phyloP scores from a whole-genome alignment of 495 filamentous ascomycete species.

The Penicillium crystallinum region DNA sequence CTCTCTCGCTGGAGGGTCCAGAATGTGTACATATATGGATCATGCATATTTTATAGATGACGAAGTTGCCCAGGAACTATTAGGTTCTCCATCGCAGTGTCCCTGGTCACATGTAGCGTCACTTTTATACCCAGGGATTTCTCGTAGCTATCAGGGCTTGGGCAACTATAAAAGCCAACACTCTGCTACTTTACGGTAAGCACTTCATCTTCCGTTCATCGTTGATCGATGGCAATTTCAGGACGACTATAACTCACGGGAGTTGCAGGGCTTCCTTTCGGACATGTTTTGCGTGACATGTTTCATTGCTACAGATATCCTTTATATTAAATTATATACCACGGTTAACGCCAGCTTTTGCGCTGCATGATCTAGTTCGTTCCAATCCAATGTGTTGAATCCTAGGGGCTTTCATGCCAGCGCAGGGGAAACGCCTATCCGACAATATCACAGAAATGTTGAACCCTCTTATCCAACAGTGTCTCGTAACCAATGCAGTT shows the following conservation, averaged over 20 bases:
- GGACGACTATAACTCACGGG: too few relatives aligned
- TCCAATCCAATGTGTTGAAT: constrained; percentile 18
- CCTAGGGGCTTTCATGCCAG: constrained; percentile 2
- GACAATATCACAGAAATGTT: constrained; percentile 18
- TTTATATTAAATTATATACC: constrained; percentile 7
- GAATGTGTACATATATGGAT: not conserved
- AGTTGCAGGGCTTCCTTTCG: too few relatives aligned
- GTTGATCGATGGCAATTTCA: too few relatives aligned
- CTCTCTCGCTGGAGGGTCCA: not conserved
- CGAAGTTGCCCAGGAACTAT: too few relatives aligned
- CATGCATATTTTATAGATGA: not conserved
- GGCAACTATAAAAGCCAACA: too few relatives aligned
- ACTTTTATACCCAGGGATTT: too few relatives aligned
- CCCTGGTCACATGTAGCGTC: too few relatives aligned
- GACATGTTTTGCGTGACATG: too few relatives aligned
- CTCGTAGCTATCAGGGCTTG: too few relatives aligned
- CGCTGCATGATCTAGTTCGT: constrained; percentile 13
- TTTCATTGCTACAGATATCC: not conserved
- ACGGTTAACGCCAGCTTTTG: constrained; percentile 3
- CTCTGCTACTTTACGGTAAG: too few relatives aligned
- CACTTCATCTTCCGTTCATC: too few relatives aligned
- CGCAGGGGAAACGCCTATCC: constrained; percentile 16
- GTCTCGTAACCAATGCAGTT: constrained; percentile 8
- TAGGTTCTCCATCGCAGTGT: too few relatives aligned
- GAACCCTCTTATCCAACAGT: constrained; percentile 14